Evolutionary conservation across 257 asterid species (phyloP).

Genomic region (Nicotiana obtusifolia): DNA sequence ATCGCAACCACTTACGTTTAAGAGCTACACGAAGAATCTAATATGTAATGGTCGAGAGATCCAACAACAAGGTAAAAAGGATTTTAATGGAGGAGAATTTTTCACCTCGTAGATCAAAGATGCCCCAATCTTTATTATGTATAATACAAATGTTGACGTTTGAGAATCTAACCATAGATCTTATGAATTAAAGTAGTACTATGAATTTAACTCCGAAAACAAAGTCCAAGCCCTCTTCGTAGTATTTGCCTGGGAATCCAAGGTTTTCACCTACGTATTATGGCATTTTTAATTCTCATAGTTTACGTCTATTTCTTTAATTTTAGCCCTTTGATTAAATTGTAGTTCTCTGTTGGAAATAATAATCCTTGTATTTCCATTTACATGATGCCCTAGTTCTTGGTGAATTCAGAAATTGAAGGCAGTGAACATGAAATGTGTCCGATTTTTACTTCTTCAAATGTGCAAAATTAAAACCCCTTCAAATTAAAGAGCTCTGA

Average conservation of each 20-base stretch:
- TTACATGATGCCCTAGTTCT: too few species aligned
- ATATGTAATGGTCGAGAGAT: too few species aligned
- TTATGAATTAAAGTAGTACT: too few species aligned
- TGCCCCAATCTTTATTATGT: not conserved
- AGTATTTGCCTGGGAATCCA: not conserved
- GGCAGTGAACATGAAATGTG: not conserved
- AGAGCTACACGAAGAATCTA: too few species aligned
- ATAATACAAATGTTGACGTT: not conserved
- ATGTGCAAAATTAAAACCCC: too few species aligned
- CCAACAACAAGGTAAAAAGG: too few species aligned
- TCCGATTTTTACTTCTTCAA: too few species aligned
- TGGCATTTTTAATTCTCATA: not conserved
- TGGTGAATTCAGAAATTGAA: not conserved
- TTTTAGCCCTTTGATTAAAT: not conserved
- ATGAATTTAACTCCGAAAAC: not conserved
- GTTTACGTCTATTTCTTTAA: not conserved
- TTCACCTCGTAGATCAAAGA: not conserved
- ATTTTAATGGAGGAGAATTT: not conserved
- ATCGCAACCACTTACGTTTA: too few species aligned
- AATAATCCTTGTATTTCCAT: not conserved
- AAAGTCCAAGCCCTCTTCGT: not conserved
- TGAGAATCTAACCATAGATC: too few species aligned
- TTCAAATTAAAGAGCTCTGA: too few species aligned
- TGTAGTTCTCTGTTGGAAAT: not conserved
- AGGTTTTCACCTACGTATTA: too few species aligned